Base-by-base conservation (phyloP, 2,329 filamentous ascomycete species). In the Fusarium sp. region DNA sequence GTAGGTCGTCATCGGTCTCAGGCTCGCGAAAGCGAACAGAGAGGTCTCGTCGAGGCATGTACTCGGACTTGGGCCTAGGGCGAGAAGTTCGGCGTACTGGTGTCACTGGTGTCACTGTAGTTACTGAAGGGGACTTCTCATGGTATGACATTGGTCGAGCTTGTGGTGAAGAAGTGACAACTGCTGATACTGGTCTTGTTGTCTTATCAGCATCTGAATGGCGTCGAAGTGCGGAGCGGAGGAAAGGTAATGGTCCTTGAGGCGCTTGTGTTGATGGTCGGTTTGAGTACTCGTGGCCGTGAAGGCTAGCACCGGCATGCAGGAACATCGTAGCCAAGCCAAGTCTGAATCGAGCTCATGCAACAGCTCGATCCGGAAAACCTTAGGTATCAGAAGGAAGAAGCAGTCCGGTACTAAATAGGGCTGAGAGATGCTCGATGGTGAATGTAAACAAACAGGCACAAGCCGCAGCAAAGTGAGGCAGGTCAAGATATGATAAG, bases 271-370 rank as follows among this genome's bases (percentile, higher is more conserved):
- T 72, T 17, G 76, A 69, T 23, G 76, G 58, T 53, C 76, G 72
- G 42, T 77, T 76, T 57, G 85, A 87, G 70, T 85, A 88, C 73
- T 88, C 85, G 73, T 88, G 86, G 74, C 86, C 86, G 72, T 88
- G 86, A 20, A 88, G 80, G 76, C 85, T 84, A 48, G 86, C 86
- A 43, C 85, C 86, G 18, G 85, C 81, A 71, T 88, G 87, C 33
- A 88, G 78, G 72, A 88, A 87, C 87, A 89, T 88, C 66, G 63
- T 77, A 63, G 39, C 64, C 60, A 58, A 57, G 60, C 48, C 62
- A 56, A 48, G 15, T 37, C 53, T 50, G 52, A 31, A n/a, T 59
- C 54, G 41, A 71, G 60, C 50, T 63, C 69, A 72, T 72, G 53
- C 36, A 64, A 58, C 51, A 70, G 61, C 54, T 67, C 47, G 35